Percentiles rank a stretch among this genome's conserved stretches.
Conservation (phyloP, 2,329 filamentous ascomycete species). For the Ophiocordyceps sinensis region DNA sequence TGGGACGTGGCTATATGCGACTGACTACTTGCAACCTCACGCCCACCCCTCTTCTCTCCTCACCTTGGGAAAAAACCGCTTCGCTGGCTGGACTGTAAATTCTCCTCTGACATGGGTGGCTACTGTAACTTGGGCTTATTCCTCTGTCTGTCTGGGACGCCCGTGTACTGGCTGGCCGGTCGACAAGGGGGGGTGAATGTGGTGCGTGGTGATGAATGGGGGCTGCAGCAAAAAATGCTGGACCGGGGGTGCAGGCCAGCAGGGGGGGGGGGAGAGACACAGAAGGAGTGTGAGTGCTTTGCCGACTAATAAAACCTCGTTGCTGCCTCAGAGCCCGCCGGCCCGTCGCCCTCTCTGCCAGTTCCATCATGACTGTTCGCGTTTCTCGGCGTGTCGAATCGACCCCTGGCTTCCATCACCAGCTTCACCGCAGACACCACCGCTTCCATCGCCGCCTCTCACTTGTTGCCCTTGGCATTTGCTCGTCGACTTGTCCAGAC, state of each 20-base stretch:
- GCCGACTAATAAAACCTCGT: slow-evolving; percentile 3
- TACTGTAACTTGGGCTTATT: no score
- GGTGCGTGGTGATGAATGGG: background rate
- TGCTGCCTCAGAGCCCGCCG: slow-evolving; percentile 1
- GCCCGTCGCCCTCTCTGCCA: background rate
- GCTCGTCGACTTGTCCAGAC: background rate
- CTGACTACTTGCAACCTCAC: no score
- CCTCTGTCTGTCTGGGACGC: no score
- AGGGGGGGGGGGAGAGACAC: no score
- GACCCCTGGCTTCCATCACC: background rate
- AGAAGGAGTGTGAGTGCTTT: background rate
- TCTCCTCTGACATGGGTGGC: no score
- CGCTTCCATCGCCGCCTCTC: background rate
- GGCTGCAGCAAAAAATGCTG: background rate
- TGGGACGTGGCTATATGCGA: no score
- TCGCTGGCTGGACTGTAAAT: no score
- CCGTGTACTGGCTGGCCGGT: background rate
- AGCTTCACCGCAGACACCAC: background rate
- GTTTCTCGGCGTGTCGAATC: background rate
- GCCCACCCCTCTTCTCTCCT: no score
- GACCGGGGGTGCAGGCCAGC: no score
- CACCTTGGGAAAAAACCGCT: no score
- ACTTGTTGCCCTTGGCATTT: background rate
- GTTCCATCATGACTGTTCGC: background rate
- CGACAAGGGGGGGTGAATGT: background rate